Conservation (phyloP, 805 yeast species). For the Candida hungchunana region DNA sequence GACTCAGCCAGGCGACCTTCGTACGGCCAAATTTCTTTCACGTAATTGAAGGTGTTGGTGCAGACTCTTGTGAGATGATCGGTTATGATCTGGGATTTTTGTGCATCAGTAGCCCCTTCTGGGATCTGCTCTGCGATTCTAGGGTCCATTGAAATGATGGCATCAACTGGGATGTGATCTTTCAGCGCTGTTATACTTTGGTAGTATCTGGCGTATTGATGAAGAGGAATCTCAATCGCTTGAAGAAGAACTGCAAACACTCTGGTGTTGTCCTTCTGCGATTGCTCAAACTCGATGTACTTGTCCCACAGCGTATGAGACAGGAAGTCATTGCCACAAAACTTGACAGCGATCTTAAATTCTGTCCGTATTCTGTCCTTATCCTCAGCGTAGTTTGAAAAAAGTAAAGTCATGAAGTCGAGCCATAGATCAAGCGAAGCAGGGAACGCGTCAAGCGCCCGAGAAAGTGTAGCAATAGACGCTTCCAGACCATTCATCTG, state of each 20-base stretch:
- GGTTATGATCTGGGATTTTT: slow-evolving; percentile 20
- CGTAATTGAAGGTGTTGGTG: slow-evolving; percentile 18
- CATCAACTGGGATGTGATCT: slow-evolving; percentile 12
- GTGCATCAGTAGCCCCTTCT: slow-evolving; percentile 10
- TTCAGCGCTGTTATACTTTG: slow-evolving; percentile 39
- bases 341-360: slow-evolving; percentile 44
- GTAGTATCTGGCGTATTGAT: slow-evolving; percentile 80
- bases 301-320: slow-evolving; percentile 84
- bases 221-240: slow-evolving; percentile 62
- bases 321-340: slow-evolving; percentile 67
- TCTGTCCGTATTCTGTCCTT: slow-evolving; percentile 34
- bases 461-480: slow-evolving; percentile 41
- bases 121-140: slow-evolving; percentile 21
- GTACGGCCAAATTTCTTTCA: slow-evolving; percentile 53
- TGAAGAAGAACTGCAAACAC: slow-evolving; percentile 39
- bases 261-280: slow-evolving; percentile 33
- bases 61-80: slow-evolving; percentile 16
- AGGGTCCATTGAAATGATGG: slow-evolving; percentile 14
- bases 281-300: slow-evolving; percentile 58
- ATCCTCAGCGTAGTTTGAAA: slow-evolving; percentile 35
- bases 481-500: slow-evolving; percentile 51
- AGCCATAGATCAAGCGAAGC: slow-evolving; percentile 63
- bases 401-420: slow-evolving; percentile 55
- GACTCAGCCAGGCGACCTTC: slow-evolving; percentile 62
- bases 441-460: slow-evolving; percentile 48